Evolutionary conservation across 106 monocot genomes (phyloP), one percentile per base, ranked within the genome.

Genomic region (Chionographis japonica): DNA sequence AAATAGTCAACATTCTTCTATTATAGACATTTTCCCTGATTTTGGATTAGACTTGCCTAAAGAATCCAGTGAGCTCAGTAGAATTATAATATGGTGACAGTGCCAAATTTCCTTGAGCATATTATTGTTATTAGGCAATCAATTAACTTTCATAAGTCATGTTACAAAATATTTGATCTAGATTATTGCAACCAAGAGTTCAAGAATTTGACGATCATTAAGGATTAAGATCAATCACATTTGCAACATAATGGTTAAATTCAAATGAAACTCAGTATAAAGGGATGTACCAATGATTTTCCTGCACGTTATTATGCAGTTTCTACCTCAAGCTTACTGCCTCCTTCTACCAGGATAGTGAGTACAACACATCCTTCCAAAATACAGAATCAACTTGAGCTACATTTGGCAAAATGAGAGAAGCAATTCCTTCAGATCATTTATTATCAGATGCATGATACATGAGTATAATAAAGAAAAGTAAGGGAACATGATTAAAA

Each of bases 241-340:
- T 57, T 57, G 6, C 11, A 15, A 3, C 6, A 57, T 57, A 15
- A 57, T 57, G 18, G 3, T 16, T 57, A 15, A 11, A n/a, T 57
- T 14, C 6, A 57, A 57, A 19, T 57, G 56, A 6, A 14, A 57
- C 16, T 5, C 56, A 15, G 18, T 57, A 1, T 16, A 15, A n/a
- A 54, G 54, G 17, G 13, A 54, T 54, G 35, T 60, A 60, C 60
- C 60, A 35, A 6, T 60, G 7, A 37, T 37, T 35, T 20, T 60
- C 35, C 37, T 60, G 9, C 2, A 36, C 17, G 60, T 20, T 60
- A 60, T 60, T 27, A 27, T 27, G 60, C 37, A 60, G 6, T 60
- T 60, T 16, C 37, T 60, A 27, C 60, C 60, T 20, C 60, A 60
- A 60, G 27, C 60, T 60, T 35, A 37, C 60, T 60, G 60, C 60